Conservation (phyloP, 129 eudicot species). For the Smallanthus sonchifolius region DNA sequence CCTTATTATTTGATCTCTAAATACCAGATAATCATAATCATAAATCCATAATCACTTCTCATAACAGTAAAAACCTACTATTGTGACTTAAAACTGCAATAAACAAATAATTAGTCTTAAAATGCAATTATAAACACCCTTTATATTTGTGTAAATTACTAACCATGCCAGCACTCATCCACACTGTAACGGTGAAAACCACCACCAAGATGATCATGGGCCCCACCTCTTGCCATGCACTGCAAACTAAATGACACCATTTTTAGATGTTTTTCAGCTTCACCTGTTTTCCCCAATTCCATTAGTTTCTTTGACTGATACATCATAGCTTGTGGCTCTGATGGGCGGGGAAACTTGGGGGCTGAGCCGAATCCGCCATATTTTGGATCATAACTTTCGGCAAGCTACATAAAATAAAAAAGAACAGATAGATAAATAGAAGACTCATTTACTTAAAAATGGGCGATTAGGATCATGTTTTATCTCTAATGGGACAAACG, state of each 20-base stretch:
- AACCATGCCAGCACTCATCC: constrained; percentile 98
- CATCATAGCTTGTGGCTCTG: constrained; percentile 78
- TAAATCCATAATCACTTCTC: neutral
- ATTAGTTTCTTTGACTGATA: constrained; percentile 57
- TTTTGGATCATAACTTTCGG: constrained; percentile 61
- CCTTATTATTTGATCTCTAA: neutral
- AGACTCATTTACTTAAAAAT: neutral
- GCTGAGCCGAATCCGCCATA: constrained; percentile 87
- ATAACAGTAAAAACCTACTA: neutral
- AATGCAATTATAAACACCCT: neutral
- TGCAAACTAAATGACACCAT: constrained; percentile 68
- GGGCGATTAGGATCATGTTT: neutral
- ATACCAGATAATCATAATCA: neutral
- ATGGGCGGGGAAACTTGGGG: constrained; percentile 93
- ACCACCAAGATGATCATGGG: constrained; percentile 93
- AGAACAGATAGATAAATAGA: neutral
- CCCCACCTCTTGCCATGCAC: constrained; percentile 93
- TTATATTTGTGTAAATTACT: constrained; percentile 23
- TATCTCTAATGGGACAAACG: neutral
- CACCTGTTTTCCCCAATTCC: constrained; percentile 45
- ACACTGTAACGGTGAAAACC: constrained; percentile 96
- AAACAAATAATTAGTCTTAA: neutral
- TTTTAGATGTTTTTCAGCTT: constrained; percentile 50
- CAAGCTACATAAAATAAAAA: constrained; percentile 43
- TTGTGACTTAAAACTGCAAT: neutral